These are phyloP conservation scores for Lichtheimia hyalospora DNA, from an alignment of 371 early-diverging fungal species.

Conservation along the genomic window DNA sequence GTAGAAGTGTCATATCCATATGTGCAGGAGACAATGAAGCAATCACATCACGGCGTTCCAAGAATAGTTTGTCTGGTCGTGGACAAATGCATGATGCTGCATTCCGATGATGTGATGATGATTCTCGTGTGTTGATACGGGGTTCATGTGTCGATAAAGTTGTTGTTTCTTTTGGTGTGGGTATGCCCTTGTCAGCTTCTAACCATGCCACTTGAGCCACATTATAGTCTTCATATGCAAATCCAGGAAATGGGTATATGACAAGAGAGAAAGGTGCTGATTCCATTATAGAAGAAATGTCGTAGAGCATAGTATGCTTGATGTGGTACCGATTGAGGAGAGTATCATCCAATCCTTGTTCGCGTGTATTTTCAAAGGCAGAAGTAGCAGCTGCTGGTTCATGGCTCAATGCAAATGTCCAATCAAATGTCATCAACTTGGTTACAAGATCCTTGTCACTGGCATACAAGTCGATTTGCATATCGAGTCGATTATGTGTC, in stretches of 20 bases:
- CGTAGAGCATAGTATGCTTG: conserved; percentile 29
- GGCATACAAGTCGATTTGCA: background rate
- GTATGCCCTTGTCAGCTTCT: background rate
- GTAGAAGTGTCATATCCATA: conserved; percentile 50
- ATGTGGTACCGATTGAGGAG: conserved; percentile 21
- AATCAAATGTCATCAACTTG: conserved; percentile 70
- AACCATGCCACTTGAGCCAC: background rate
- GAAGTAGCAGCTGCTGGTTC: conserved; percentile 7
- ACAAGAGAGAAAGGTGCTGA: conserved; percentile 39
- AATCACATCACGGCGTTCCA: conserved; percentile 22
- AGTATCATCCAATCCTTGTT: conserved; percentile 10
- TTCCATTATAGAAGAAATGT: conserved; percentile 40
- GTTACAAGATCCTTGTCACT: conserved; percentile 57
- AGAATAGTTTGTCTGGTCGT: conserved; percentile 28
- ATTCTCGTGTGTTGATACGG: background rate
- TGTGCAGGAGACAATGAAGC: conserved; percentile 21
- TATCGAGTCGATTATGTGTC: conserved; percentile 5
- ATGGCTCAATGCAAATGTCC: conserved; percentile 58
- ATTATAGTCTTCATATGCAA: background rate
- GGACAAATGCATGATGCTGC: conserved; percentile 23
- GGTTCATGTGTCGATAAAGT: background rate
- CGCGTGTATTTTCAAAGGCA: background rate
- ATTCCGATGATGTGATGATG: background rate
- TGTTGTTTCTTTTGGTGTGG: background rate
- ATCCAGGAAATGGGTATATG: conserved; percentile 43